These are phyloP conservation scores for Forsythia suspensa DNA, from an alignment of 257 asterid genomes.

Conservation along the genomic window DNA sequence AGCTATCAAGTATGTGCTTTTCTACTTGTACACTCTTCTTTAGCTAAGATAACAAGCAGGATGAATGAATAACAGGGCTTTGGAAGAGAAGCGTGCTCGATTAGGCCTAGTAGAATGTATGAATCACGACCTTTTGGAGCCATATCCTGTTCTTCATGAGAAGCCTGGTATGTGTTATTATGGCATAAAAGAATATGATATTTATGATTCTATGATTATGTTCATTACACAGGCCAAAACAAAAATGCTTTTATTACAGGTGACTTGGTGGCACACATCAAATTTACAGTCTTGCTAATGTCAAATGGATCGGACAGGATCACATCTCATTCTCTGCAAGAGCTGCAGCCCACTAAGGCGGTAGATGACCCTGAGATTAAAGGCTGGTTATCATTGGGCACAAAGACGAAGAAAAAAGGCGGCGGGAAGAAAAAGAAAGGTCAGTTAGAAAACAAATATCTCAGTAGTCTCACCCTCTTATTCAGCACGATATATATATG, in stretches of 20 bases:
- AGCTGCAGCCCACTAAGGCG: conserved; percentile 66
- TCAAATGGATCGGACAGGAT: conserved; percentile 88
- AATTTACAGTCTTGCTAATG: conserved; percentile 90
- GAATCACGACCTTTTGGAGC: conserved; percentile 82
- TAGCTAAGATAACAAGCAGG: neutral
- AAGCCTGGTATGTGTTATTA: conserved; percentile 60
- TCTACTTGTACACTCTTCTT: neutral
- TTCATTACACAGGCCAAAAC: neutral
- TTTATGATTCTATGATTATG: neutral
- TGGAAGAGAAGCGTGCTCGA: conserved; percentile 94
- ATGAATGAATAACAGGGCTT: conserved; percentile 52
- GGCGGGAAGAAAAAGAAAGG: neutral
- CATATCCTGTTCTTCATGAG: conserved; percentile 94
- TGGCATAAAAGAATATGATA: neutral
- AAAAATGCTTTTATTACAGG: conserved; percentile 44
- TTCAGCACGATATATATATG: no score
- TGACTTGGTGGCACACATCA: conserved; percentile 84
- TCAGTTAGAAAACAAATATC: neutral
- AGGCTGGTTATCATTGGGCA: conserved; percentile 61
- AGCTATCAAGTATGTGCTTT: neutral
- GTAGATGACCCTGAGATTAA: conserved; percentile 82
- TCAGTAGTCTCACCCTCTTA: neutral
- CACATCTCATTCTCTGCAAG: conserved; percentile 79
- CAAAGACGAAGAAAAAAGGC: neutral
- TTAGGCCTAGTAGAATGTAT: conserved; percentile 87